Evolutionary conservation across 1,284 basidiomycete species (phyloP), one percentile per base, ranked within the genome.

Genomic region (Kwoniella shivajii): DNA sequence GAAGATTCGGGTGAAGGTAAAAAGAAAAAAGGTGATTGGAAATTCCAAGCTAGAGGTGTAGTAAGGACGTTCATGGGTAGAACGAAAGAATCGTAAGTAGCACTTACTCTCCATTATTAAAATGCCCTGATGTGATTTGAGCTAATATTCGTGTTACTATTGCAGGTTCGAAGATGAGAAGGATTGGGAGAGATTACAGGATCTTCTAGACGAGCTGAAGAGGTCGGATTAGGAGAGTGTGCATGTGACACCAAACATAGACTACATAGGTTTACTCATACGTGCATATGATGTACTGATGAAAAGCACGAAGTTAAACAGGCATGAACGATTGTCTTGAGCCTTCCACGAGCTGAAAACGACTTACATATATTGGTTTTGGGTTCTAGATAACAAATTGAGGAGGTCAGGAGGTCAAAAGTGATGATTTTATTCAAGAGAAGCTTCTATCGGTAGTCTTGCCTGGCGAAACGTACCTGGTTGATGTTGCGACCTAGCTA

Each of bases 41-140:
- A 81, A 72, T 84, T 90, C 73, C 91, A 95, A 78, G 92, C 88
- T 37, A 83, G 88, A 56, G 95, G 90, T 60, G 81, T 98, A 56
- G 84, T 98, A 52, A 82, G 94, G 71, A 88, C 87, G 39, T 98
- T 97, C 75, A 84, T 93, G 78, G 92, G 89, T 3, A 65, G 82
- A 50, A 83, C 82, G n/a, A 76, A 71, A 64, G 70, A 69, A 44
- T 67, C 72, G 72, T 78, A 56, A 71, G 77, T 77, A 16, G 3
- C 4, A 4, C 11, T 7, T 50, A 3, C 48, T 22, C 24, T 48
- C 16, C 34, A 14, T 9, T 30, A 3, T 43, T 11, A 20, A 34
- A 9, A 22, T 26, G 9, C 7, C 9, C 14, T 22, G 10, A 14
- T 22, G 22, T 22, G 14, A 30, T 27, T 55, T 47, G 13, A 27